Base-by-base conservation (phyloP, 2,329 filamentous ascomycete genomes). In the Chaetomiaceae sp. region DNA sequence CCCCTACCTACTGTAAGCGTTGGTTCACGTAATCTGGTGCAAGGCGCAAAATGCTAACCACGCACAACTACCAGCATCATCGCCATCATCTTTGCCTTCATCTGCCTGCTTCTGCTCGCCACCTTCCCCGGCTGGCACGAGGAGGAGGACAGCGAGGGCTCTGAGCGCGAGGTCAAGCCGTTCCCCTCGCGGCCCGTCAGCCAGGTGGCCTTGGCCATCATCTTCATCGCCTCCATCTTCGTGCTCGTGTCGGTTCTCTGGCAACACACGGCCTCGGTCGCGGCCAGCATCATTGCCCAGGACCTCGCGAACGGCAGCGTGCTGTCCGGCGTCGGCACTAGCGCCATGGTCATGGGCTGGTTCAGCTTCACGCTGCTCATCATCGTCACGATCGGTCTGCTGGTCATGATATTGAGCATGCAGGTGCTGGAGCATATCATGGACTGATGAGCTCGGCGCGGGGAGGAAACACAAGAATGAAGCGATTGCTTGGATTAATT, bases 91-190 rank as follows among this genome's bases (percentile, higher is more conserved):
- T 89, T 98, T 62, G 90, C 93, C 58, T 97, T 97, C 70, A 77
- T 97, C 67, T 95, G 89, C 66, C 88, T 98, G 65, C 78, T 98
- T 52, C 80, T 98, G 34, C 83, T 98, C 44, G 91, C 90, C 45
- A 97, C 93, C 27, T 98, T 97, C 70, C 93, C 93, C 1, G 90
- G 90, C 54, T 98, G 93, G 88, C 90, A 97, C 68, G 88, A 95
- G 67, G 88, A 95, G 68, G 78, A 83, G 54, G 86, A 93, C 66
- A 81, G 78, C 30, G 75, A 79, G 43, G 90, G 89, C 42, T 88
- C 83, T 39, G 89, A 95, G 59, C 82, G 87, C 60, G 88, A 95
- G 68, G 84, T 95, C 63, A 95, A 94, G 69, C 88, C 88, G 7
- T 95, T 98, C 68, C 93, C 93, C 10, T 93, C 87, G 29, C 80